Percentiles rank a stretch among this genome's conserved stretches.
Evolutionary conservation across 768 basidiomycete species (phyloP).

Genomic region (Pleurotus cornucopiae): DNA sequence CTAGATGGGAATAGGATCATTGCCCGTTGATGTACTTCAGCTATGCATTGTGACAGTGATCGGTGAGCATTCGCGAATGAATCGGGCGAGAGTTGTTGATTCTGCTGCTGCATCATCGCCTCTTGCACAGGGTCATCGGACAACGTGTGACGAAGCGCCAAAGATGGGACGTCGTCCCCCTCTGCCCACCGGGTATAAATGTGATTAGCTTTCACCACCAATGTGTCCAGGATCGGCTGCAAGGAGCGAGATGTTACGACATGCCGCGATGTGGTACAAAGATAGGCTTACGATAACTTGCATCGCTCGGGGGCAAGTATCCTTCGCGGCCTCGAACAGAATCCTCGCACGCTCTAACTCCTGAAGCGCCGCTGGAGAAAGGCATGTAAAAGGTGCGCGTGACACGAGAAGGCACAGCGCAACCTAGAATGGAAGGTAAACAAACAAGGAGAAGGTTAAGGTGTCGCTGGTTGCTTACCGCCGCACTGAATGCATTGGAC

Average conservation of each 20-base stretch:
- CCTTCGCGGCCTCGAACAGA: slow-evolving; percentile 41
- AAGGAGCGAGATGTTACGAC: slow-evolving; percentile 3
- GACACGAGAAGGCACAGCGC: slow-evolving; percentile 52
- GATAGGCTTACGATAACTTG: slow-evolving; percentile 38
- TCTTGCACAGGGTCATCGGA: slow-evolving; percentile 22
- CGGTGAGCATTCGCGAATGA: slow-evolving; percentile 37
- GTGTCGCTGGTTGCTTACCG: slow-evolving; percentile 27
- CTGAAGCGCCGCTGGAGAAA: slow-evolving; percentile 59
- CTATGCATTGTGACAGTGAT: slow-evolving; percentile 41
- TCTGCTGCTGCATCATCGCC: slow-evolving; percentile 14
- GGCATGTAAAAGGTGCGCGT: slow-evolving; percentile 62
- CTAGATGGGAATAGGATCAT: slow-evolving; percentile 37
- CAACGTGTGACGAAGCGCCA: slow-evolving; percentile 32
- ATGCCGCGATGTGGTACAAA: slow-evolving; percentile 1
- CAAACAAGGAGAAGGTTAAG: slow-evolving; percentile 10
- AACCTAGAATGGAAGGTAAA: slow-evolving; percentile 26
- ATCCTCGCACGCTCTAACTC: slow-evolving; percentile 49
- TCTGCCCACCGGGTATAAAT: slow-evolving; percentile 44
- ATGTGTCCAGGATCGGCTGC: slow-evolving; percentile 43
- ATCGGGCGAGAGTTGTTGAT: slow-evolving; percentile 24
- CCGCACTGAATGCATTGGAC: slow-evolving; percentile 51
- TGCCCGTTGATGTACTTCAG: slow-evolving; percentile 42
- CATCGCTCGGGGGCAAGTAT: slow-evolving; percentile 39
- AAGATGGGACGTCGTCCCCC: slow-evolving; percentile 39
- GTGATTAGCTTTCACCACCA: slow-evolving; percentile 48